These are phyloP conservation scores for Populus hybrid DNA, from an alignment of 441 rosid genomes.

Conservation along the genomic window DNA sequence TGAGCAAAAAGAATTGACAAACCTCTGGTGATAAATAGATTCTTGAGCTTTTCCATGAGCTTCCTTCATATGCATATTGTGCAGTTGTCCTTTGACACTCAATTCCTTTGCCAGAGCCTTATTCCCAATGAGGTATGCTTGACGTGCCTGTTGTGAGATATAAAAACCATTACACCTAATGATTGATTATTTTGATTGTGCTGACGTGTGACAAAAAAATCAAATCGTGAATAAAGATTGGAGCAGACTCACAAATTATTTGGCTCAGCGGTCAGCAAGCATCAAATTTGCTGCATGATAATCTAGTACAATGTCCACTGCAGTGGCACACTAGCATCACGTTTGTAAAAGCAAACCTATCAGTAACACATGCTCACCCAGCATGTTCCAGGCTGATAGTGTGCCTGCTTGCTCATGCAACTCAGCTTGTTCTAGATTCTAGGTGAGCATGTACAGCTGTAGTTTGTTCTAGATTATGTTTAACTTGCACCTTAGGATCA, in stretches of 20 bases:
- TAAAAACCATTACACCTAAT: not conserved
- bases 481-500: not conserved
- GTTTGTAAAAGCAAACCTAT: not conserved
- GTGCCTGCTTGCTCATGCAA: not conserved
- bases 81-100: constrained; percentile 87
- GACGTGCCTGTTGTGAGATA: constrained; percentile 59
- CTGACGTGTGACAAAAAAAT: constrained; percentile 1
- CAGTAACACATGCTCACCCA: not conserved
- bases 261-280: not conserved
- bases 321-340: not conserved
- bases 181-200: constrained; percentile 4
- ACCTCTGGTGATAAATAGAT: constrained; percentile 90
- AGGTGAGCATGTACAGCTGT: not conserved
- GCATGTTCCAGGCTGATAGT: not conserved
- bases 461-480: not conserved
- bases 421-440: not conserved
- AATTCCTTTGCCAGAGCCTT: constrained; percentile 92
- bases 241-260: constrained; percentile 11
- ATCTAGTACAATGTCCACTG: not conserved
- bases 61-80: constrained; percentile 93
- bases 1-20: constrained; percentile 29
- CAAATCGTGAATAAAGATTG: not conserved
- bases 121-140: constrained; percentile 85
- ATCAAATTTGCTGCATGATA: constrained; percentile 6
- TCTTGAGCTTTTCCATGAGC: constrained; percentile 97